phyloP scores from a whole-genome alignment of 768 basidiomycete genomes.

The Pseudohyphozyma bogoriensis region DNA sequence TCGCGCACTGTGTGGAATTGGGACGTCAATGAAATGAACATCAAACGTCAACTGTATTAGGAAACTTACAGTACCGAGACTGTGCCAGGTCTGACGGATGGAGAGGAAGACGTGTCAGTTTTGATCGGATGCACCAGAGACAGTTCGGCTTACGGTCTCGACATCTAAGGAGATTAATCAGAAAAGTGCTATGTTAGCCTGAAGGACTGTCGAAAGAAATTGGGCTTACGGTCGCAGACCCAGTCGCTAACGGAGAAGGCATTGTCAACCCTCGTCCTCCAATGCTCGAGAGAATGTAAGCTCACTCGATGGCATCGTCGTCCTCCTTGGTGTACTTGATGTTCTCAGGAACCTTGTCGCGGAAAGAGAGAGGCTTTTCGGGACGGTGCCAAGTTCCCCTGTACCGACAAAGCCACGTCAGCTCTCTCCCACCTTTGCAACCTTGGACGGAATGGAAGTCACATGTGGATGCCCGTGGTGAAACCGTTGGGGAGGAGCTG shows the following conservation, averaged over 20 bases:
- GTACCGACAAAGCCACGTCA: not conserved
- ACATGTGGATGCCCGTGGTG: constrained; percentile 65
- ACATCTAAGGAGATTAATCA: constrained; percentile 46
- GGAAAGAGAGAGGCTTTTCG: constrained; percentile 47
- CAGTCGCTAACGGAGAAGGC: constrained; percentile 42
- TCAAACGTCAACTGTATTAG: too few relatives aligned
- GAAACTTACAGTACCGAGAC: constrained; percentile 40
- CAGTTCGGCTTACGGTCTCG: constrained; percentile 44
- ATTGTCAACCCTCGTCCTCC: too few relatives aligned
- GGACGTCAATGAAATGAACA: constrained; percentile 22
- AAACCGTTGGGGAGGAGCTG: constrained; percentile 51
- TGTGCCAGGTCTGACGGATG: constrained; percentile 52
- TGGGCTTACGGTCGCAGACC: constrained; percentile 42
- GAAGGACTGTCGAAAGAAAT: not conserved
- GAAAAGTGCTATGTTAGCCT: constrained; percentile 35
- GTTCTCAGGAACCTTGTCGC: constrained; percentile 51
- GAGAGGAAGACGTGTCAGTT: not conserved
- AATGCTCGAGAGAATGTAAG: not conserved
- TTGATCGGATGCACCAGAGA: not conserved
- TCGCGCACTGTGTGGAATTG: constrained; percentile 30
- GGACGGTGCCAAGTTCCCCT: constrained; percentile 53
- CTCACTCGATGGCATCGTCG: constrained; percentile 56
- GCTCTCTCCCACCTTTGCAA: too few relatives aligned
- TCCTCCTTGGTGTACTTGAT: constrained; percentile 56
- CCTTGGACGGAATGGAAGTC: constrained; percentile 33